Evolutionary conservation across 192 early-diverging fungal species (phyloP), one percentile per base, ranked within the genome.

Genomic region (Backusella circina): DNA sequence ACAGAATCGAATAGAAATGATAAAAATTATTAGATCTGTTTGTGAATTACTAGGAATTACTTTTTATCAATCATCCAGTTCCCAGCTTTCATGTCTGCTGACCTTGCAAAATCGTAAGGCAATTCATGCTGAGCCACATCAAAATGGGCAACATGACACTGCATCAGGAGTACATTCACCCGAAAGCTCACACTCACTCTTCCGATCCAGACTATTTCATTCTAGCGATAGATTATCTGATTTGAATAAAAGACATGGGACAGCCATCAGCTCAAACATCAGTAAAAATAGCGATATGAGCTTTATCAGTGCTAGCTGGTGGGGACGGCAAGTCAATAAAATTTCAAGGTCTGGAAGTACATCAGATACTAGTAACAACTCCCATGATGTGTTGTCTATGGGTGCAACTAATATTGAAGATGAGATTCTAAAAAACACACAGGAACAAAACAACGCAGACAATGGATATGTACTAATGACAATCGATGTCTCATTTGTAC

Each of bases 1-100:
- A 31, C 69, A 38, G 15, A 70, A 47, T 28, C 69, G 39, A 47
- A 23, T 41, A 15, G 69, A 70, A 47, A 70, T 70, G 69, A 70
- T 70, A 15, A 35, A 38, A 30, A 70, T 70, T 8, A 28, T 81
- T 18, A 47, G 75, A 37, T 41, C 71, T 8, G 64, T 72, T 13
- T 81, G 79, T 38, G 79, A 81, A 51, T 65, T 81, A 30, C 67
- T 81, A 4, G 79, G 79, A 0, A 51, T 81, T 32, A 81, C 67
- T 3, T 81, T 74, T 67, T 50, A 41, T 28, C 79, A 81, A 23
- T 23, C 44, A 30, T 67, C 71, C 1, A 30, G 39, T n/a, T 69
- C 71, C 3, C 75, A 64, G 33, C 67, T 81, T 9, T 16, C 30
- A 18, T 81, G 79, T 39, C 41, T 81, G 12, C 31, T 81, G 15